These are phyloP conservation scores for Cubamyces lactineus DNA, from an alignment of 768 basidiomycete genomes.

Conservation along the genomic window DNA sequence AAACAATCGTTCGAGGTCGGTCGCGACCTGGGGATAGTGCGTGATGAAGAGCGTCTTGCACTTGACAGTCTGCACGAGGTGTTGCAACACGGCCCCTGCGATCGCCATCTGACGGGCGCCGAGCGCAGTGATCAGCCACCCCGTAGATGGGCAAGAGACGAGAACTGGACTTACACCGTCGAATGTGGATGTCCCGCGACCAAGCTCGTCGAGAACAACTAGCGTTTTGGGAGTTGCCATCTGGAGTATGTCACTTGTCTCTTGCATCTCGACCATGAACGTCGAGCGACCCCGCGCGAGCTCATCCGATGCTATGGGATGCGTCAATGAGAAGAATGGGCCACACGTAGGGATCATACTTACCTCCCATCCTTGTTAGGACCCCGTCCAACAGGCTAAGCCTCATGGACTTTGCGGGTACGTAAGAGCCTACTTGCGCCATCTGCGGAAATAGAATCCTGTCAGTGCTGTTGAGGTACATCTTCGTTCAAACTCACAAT, in stretches of 20 bases:
- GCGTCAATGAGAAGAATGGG: not conserved
- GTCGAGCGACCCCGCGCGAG: constrained; percentile 85
- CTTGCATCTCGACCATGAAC: constrained; percentile 97
- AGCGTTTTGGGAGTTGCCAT: constrained; percentile 75
- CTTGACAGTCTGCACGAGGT: constrained; percentile 59
- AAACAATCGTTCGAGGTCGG: constrained; percentile 61
- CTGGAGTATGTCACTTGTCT: constrained; percentile 88
- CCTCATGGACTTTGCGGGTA: constrained; percentile 76
- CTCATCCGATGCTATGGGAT: constrained; percentile 76
- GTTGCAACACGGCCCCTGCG: constrained; percentile 77
- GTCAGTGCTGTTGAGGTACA: not conserved
- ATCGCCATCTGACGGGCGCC: constrained; percentile 75
- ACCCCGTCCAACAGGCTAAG: constrained; percentile 85
- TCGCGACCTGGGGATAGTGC: constrained; percentile 88
- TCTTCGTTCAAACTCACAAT: constrained; percentile 37
- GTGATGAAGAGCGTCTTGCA: constrained; percentile 92
- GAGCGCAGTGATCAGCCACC: constrained; percentile 27
- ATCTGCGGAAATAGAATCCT: constrained; percentile 31
- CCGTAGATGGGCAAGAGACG: not conserved
- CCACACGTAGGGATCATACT: constrained; percentile 22
- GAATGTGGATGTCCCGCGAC: constrained; percentile 89
- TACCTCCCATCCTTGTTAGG: constrained; percentile 89
- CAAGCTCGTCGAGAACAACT: constrained; percentile 89
- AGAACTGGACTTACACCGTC: constrained; percentile 60
- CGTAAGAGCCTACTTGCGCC: constrained; percentile 94